Conservation (phyloP, 2,329 filamentous ascomycete genomes). For the Lizonia empirigonia region DNA sequence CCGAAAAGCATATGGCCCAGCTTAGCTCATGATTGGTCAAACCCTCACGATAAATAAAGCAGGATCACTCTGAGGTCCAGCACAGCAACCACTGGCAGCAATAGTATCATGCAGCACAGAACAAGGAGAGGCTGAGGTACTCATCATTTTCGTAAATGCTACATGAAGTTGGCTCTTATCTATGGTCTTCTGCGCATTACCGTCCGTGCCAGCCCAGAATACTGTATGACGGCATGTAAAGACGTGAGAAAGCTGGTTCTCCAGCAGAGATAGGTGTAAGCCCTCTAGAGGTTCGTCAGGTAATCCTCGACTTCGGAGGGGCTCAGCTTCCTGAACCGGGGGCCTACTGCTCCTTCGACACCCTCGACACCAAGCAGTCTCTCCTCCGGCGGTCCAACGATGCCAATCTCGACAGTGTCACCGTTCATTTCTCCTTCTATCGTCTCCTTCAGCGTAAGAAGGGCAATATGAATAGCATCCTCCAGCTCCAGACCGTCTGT, state of each 20-base stretch:
- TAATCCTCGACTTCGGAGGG: slow-evolving; percentile 99
- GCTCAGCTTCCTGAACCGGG: slow-evolving; percentile 90
- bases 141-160: slow-evolving; percentile 35
- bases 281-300: slow-evolving; percentile 87
- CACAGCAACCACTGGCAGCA: background rate
- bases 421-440: slow-evolving; percentile 99
- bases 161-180: slow-evolving; percentile 26
- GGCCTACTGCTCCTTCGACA: slow-evolving; percentile 81
- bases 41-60: slow-evolving; percentile 3
- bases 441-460: slow-evolving; percentile 97
- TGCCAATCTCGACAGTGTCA: slow-evolving; percentile 97
- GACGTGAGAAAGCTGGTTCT: background rate
- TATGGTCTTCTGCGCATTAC: slow-evolving; percentile 11
- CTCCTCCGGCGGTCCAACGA: slow-evolving; percentile 92
- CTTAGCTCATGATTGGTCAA: slow-evolving; percentile 13
- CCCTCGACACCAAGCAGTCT: slow-evolving; percentile 91
- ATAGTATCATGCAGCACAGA: background rate
- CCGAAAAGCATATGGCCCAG: too few relatives aligned
- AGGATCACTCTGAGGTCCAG: background rate
- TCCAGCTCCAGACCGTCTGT: slow-evolving; percentile 96
- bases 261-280: background rate
- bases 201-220: slow-evolving; percentile 3
- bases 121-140: background rate
- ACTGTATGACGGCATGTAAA: slow-evolving; percentile 19
- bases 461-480: slow-evolving; percentile 96